Conservation (phyloP, 169 alveolate species). For the Perkinsus olseni region DNA sequence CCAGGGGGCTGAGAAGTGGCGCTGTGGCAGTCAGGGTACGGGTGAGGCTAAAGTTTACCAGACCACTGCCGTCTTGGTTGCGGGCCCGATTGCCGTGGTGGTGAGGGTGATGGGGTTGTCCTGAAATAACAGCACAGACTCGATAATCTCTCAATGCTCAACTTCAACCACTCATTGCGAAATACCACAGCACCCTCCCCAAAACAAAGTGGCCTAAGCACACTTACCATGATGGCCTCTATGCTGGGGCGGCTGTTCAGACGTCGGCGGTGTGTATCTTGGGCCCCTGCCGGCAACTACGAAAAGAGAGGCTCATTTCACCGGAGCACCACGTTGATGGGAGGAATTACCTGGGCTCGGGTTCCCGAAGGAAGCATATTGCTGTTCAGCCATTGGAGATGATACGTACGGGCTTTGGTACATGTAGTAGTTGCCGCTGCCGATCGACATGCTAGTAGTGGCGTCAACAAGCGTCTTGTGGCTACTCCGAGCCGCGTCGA, state of each 20-base stretch:
- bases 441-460: background rate
- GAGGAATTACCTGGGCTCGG: no score
- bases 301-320: no score
- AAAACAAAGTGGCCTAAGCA: no score
- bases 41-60: background rate
- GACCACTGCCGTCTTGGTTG: background rate
- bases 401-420: background rate
- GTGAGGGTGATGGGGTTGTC: background rate
- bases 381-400: no score
- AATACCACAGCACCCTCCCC: no score
- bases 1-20: background rate
- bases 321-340: no score
- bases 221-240: background rate
- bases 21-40: background rate
- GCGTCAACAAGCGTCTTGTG: background rate
- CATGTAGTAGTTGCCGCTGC: background rate
- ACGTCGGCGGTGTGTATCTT: background rate
- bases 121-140: background rate
- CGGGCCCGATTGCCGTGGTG: background rate
- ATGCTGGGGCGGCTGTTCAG: background rate
- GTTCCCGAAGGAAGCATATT: no score
- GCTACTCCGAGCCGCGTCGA: background rate
- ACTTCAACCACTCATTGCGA: background rate
- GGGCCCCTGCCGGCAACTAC: background rate
- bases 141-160: background rate